Evolutionary conservation across 2,329 filamentous ascomycete genomes (phyloP).

Genomic region (Neonectria faginata): DNA sequence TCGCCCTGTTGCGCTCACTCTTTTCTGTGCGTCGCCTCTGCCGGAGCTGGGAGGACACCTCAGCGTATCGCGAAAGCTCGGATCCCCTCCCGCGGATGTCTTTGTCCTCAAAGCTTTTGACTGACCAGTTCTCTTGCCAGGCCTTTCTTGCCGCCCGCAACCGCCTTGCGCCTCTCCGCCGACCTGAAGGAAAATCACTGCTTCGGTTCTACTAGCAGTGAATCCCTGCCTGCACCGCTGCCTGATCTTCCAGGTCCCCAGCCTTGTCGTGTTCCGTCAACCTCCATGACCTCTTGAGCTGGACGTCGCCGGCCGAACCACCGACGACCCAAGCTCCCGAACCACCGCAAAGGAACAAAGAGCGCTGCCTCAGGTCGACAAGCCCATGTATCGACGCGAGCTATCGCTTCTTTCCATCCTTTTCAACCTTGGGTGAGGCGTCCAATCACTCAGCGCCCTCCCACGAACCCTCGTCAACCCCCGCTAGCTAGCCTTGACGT

Average conservation of each 20-base stretch:
- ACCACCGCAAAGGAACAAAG: slow-evolving; percentile 36
- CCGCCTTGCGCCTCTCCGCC: slow-evolving; percentile 34
- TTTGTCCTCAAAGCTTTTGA: slow-evolving; percentile 45
- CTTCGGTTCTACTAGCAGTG: slow-evolving; percentile 32
- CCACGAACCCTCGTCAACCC: slow-evolving; percentile 23
- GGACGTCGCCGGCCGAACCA: slow-evolving; percentile 32
- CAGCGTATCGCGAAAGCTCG: slow-evolving; percentile 47
- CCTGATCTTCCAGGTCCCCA: slow-evolving; percentile 21
- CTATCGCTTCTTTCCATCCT: slow-evolving; percentile 48
- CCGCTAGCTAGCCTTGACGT: slow-evolving; percentile 20
- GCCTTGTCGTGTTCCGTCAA: slow-evolving; percentile 26
- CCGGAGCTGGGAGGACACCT: slow-evolving; percentile 32
- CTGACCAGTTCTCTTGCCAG: slow-evolving; percentile 44
- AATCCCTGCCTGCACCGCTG: slow-evolving; percentile 23
- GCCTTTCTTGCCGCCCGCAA: slow-evolving; percentile 40
- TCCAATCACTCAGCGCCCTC: slow-evolving; percentile 38
- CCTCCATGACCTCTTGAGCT: slow-evolving; percentile 48
- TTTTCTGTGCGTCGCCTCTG: slow-evolving; percentile 48
- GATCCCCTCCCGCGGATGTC: slow-evolving; percentile 45
- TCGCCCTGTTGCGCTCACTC: slow-evolving; percentile 49
- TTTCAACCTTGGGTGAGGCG: slow-evolving; percentile 49
- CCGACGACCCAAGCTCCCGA: slow-evolving; percentile 29
- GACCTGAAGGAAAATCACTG: slow-evolving; percentile 17
- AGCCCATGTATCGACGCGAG: slow-evolving; percentile 57
- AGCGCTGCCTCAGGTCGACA: slow-evolving; percentile 37